Percentiles rank a stretch among this genome's conserved stretches.
These are phyloP conservation scores for Diospyros lotus DNA, from an alignment of 148 eudicot species.

Conservation along the genomic window DNA sequence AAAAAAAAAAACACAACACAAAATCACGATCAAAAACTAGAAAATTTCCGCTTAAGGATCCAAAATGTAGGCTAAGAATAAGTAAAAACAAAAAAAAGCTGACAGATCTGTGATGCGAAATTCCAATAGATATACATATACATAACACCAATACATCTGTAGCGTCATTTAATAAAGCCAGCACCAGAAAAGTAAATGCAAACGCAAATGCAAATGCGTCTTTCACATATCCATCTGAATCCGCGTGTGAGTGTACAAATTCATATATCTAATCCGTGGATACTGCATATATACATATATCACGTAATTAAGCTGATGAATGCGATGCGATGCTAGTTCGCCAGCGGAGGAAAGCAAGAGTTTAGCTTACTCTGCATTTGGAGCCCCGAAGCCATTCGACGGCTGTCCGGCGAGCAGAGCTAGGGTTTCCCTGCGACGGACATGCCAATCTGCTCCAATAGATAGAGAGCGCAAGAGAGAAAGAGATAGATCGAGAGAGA, in stretches of 20 bases:
- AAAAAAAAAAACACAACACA: background rate
- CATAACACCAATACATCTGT: too few species aligned
- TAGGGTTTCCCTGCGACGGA: slow-evolving; percentile 32
- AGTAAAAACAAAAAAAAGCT: background rate
- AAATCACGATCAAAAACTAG: background rate
- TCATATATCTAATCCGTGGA: too few species aligned
- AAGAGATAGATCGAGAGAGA: background rate
- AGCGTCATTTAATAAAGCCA: too few species aligned
- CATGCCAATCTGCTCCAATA: slow-evolving; percentile 9
- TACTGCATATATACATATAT: background rate
- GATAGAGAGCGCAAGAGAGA: background rate
- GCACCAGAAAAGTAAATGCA: too few species aligned
- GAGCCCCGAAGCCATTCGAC: slow-evolving; percentile 12
- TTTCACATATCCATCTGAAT: too few species aligned
- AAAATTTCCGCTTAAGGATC: background rate
- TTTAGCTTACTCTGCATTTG: slow-evolving; percentile 22
- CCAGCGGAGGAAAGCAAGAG: background rate
- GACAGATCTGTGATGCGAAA: background rate
- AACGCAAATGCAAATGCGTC: too few species aligned
- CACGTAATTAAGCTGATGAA: background rate
- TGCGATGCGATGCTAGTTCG: background rate
- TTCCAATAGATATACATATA: background rate
- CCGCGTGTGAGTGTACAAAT: too few species aligned
- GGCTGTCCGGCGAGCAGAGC: slow-evolving; percentile 7
- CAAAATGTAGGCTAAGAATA: background rate